phyloP scores from a whole-genome alignment of 1,284 basidiomycete genomes.

The Ceratobasidium sp. region DNA sequence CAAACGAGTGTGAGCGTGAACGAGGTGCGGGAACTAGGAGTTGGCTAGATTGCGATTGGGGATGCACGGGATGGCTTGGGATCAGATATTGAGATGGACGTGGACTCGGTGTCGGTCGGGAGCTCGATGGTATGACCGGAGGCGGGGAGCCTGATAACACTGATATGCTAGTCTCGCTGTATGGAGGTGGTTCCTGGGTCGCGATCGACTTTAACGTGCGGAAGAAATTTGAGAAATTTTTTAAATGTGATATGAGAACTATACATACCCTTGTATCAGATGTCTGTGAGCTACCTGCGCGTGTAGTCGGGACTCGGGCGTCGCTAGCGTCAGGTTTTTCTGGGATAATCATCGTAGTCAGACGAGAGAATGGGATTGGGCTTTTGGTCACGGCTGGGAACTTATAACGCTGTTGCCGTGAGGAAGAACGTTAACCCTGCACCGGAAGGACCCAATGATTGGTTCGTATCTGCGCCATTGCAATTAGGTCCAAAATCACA shows the following conservation, averaged over 20 bases:
- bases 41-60: slow-evolving; percentile 2
- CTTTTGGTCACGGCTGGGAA: neutral
- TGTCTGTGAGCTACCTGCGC: neutral
- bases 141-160: neutral
- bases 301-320: neutral
- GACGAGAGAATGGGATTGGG: neutral
- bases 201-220: slow-evolving; percentile 9
- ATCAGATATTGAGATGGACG: neutral
- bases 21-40: neutral
- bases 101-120: neutral
- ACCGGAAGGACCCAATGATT: neutral
- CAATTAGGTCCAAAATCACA: neutral
- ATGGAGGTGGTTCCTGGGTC: slow-evolving; percentile 36
- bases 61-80: slow-evolving; percentile 3
- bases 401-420: neutral
- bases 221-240: neutral
- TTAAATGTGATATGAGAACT: neutral
- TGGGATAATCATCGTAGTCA: slow-evolving; percentile 31
- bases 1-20: neutral
- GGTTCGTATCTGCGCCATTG: neutral
- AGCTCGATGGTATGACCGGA: neutral
- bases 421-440: neutral
- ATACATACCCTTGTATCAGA: slow-evolving; percentile 20
- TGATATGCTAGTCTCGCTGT: neutral
- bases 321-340: slow-evolving; percentile 17